phyloP scores from a whole-genome alignment of 805 yeast species.

The Monosporozyma unispora region DNA sequence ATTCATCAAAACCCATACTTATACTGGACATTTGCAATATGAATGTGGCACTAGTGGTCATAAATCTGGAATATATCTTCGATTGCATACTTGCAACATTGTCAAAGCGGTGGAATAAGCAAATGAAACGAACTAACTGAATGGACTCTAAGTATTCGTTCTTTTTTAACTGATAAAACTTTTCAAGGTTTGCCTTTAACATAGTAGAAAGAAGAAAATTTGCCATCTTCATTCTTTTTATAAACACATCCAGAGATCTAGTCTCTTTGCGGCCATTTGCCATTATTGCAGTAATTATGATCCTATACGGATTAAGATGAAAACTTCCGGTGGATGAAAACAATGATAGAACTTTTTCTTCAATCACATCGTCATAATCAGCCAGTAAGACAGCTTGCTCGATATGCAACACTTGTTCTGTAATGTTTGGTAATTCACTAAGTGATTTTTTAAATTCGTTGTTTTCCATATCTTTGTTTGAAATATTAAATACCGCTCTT shows the following conservation, averaged over 20 bases:
- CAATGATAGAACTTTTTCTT: not conserved
- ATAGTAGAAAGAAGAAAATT: not conserved
- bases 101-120: not conserved
- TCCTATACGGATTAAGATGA: not conserved
- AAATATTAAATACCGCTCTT: conserved; percentile 9
- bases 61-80: not conserved
- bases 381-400: not conserved
- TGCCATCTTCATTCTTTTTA: not conserved
- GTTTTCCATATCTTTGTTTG: not conserved
- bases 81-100: not conserved
- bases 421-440: not conserved
- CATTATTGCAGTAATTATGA: not conserved
- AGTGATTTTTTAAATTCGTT: not conserved
- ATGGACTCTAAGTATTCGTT: not conserved
- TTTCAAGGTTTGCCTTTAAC: not conserved
- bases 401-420: not conserved
- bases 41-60: not conserved
- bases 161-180: not conserved
- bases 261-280: not conserved
- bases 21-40: not conserved
- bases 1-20: not conserved
- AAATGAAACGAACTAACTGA: not conserved
- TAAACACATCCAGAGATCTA: not conserved
- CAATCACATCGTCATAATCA: not conserved
- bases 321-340: not conserved